Conservation (phyloP, 2,329 filamentous ascomycete genomes). For the Penicillium crustosum region DNA sequence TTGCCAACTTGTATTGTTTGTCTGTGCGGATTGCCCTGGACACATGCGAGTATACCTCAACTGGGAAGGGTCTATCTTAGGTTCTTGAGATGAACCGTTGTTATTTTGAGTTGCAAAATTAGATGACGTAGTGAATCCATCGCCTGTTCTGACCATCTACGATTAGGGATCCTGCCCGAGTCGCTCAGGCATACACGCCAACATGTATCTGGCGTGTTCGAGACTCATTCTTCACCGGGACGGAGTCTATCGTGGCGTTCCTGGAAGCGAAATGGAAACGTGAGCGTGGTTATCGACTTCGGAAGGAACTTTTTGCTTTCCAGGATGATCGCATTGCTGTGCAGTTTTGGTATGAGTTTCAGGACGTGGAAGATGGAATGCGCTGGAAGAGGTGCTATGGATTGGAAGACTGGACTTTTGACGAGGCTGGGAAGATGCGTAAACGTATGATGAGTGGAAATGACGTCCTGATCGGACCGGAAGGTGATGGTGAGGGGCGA, state of each 20-base stretch:
- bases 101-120: neutral
- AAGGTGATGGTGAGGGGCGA: slow-evolving; percentile 44
- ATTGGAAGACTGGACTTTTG: slow-evolving; percentile 56
- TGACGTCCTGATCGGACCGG: slow-evolving; percentile 44
- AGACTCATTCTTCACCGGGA: slow-evolving; percentile 66
- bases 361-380: slow-evolving; percentile 60
- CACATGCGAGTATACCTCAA: slow-evolving; percentile 9
- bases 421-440: slow-evolving; percentile 47
- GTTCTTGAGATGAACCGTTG: neutral
- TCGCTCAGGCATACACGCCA: slow-evolving; percentile 72
- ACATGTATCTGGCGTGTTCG: slow-evolving; percentile 82
- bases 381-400: slow-evolving; percentile 85
- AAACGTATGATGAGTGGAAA: slow-evolving; percentile 52
- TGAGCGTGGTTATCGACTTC: slow-evolving; percentile 69
- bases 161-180: slow-evolving; percentile 60
- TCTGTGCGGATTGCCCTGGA: slow-evolving; percentile 14
- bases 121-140: slow-evolving; percentile 14
- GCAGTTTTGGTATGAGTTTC: slow-evolving; percentile 88
- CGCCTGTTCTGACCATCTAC: slow-evolving; percentile 3
- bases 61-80: neutral
- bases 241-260: slow-evolving; percentile 66
- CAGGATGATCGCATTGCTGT: slow-evolving; percentile 75
- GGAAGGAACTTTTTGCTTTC: slow-evolving; percentile 83
- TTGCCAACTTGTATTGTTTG: slow-evolving; percentile 13
- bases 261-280: slow-evolving; percentile 71